Evolutionary conservation across 768 basidiomycete genomes (phyloP).

Genomic region (Suillus lakei): DNA sequence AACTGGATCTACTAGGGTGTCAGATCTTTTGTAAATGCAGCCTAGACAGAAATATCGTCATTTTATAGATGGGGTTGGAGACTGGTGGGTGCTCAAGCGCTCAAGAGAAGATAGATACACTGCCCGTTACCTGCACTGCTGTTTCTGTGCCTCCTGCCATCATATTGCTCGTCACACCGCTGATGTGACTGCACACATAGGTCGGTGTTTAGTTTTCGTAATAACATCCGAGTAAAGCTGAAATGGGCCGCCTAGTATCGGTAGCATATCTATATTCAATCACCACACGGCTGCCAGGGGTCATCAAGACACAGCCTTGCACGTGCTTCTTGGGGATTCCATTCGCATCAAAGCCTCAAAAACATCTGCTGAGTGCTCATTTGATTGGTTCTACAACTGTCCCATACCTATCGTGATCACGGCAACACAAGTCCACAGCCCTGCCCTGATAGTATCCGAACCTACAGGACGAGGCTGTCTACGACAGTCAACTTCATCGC

Average conservation of each 20-base stretch:
- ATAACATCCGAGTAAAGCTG: neutral
- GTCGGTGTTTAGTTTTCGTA: too few species aligned
- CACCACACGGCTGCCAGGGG: neutral
- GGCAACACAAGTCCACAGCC: neutral
- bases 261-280: constrained; percentile 5
- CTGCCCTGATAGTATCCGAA: too few species aligned
- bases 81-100: too few species aligned
- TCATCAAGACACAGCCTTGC: constrained; percentile 2
- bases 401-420: too few species aligned
- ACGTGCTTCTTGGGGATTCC: neutral
- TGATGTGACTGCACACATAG: too few species aligned
- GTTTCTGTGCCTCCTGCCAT: too few species aligned
- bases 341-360: neutral
- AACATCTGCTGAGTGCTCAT: too few species aligned
- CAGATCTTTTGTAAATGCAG: too few species aligned
- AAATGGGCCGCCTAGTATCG: neutral
- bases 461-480: neutral
- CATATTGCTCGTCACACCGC: too few species aligned
- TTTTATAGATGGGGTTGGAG: neutral
- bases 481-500: neutral
- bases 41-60: neutral
- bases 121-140: too few species aligned
- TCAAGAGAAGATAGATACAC: too few species aligned
- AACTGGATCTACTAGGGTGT: neutral
- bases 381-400: neutral